These are phyloP conservation scores for Trichosporon sp. DNA, from an alignment of 1,284 basidiomycete species.

Conservation along the genomic window DNA sequence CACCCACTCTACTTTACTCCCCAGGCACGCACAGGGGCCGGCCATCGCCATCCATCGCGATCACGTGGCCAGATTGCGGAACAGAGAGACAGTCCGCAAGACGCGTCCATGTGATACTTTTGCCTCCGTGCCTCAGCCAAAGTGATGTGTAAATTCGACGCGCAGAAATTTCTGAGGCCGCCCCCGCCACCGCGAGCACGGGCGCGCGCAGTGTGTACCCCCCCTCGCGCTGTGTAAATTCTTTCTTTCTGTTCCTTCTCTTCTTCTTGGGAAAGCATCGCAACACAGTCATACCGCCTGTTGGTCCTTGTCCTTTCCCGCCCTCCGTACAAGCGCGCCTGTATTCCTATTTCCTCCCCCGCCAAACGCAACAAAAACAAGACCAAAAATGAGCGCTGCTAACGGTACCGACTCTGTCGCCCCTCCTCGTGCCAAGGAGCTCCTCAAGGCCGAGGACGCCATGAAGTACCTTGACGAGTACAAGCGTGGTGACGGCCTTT, in stretches of 20 bases:
- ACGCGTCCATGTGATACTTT: background rate
- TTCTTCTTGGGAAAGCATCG: constrained; percentile 21
- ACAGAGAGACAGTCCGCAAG: too few species aligned
- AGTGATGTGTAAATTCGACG: background rate
- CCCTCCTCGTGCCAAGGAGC: constrained; percentile 20
- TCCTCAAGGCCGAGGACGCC: constrained; percentile 50
- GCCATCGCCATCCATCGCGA: too few species aligned
- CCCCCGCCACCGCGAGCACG: background rate
- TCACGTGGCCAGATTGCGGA: too few species aligned
- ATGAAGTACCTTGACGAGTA: constrained; percentile 71
- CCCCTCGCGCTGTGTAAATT: constrained; percentile 1
- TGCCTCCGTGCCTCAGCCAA: background rate
- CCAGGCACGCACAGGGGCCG: too few species aligned
- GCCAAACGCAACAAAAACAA: background rate
- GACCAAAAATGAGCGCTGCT: constrained; percentile 14
- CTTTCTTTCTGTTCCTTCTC: constrained; percentile 14
- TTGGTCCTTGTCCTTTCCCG: constrained; percentile 17
- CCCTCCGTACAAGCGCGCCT: constrained; percentile 7
- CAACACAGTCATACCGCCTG: constrained; percentile 10
- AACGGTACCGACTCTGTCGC: constrained; percentile 10
- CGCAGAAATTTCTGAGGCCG: constrained; percentile 1
- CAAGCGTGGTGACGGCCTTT: constrained; percentile 73
- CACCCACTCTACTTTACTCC: background rate
- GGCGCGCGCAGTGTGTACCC: background rate
- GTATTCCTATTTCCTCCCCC: background rate